A percentile compares a stretch with the other conserved stretches of the same genome.
phyloP scores from a whole-genome alignment of 2,329 filamentous ascomycete species.

The Penicillium sp. region DNA sequence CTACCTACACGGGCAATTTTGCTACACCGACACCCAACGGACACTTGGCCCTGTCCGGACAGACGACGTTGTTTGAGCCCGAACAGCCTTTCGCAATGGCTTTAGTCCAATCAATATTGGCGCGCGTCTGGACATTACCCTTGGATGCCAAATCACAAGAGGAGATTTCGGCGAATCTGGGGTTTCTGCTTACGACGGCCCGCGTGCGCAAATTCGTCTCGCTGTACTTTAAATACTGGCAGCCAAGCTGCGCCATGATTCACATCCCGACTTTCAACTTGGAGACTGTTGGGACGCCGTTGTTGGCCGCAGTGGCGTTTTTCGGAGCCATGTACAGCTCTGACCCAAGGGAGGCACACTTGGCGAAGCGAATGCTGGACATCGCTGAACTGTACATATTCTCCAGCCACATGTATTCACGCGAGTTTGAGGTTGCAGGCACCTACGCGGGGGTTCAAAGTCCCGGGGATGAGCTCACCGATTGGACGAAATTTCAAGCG shows the following conservation, averaged over 20 bases:
- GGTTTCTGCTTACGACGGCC: constrained; percentile 37
- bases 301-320: constrained; percentile 39
- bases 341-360: constrained; percentile 32
- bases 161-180: constrained; percentile 35
- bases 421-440: constrained; percentile 35
- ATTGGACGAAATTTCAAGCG: constrained; percentile 36
- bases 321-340: constrained; percentile 44
- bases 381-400: constrained; percentile 42
- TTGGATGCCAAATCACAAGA: constrained; percentile 35
- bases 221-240: constrained; percentile 43
- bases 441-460: constrained; percentile 24
- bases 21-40: constrained; percentile 16
- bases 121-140: constrained; percentile 35
- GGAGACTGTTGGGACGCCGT: constrained; percentile 30
- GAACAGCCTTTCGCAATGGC: constrained; percentile 35
- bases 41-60: constrained; percentile 14
- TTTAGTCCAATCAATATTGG: constrained; percentile 37
- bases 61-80: constrained; percentile 27
- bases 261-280: constrained; percentile 40
- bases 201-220: constrained; percentile 38
- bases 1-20: constrained; percentile 14
- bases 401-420: constrained; percentile 38
- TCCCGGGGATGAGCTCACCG: constrained; percentile 18
- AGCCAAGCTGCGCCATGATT: constrained; percentile 41
- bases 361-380: constrained; percentile 38